These are phyloP conservation scores for Auriscalpium orientale DNA, from an alignment of 768 basidiomycete species.

Conservation along the genomic window DNA sequence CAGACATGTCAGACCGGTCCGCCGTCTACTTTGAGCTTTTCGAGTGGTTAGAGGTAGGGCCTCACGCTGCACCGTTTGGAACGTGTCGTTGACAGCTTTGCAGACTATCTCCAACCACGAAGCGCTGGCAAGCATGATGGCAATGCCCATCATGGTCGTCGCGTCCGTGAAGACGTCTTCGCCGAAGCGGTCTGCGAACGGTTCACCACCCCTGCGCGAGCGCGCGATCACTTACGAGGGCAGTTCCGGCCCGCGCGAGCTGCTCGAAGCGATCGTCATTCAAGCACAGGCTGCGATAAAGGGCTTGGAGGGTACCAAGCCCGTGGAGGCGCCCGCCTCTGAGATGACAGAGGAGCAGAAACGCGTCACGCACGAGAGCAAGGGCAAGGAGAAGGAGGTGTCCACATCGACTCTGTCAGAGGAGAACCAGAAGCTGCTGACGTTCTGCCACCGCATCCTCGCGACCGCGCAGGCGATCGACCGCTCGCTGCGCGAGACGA, in stretches of 20 bases:
- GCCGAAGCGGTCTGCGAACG: conserved; percentile 42
- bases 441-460: conserved; percentile 83
- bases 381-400: conserved; percentile 60
- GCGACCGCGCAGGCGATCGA: conserved; percentile 81
- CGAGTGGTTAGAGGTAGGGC: conserved; percentile 80
- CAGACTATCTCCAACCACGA: conserved; percentile 93
- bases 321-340: conserved; percentile 35
- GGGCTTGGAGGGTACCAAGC: conserved; percentile 64
- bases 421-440: conserved; percentile 70
- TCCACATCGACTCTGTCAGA: conserved; percentile 40
- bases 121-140: conserved; percentile 91
- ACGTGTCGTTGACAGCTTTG: background rate
- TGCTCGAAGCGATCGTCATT: conserved; percentile 85
- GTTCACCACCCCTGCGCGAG: conserved; percentile 56
- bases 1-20: conserved; percentile 88
- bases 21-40: conserved; percentile 84
- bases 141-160: conserved; percentile 92
- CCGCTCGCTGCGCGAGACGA: conserved; percentile 78
- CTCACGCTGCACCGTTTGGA: background rate
- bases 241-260: conserved; percentile 81
- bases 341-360: conserved; percentile 88
- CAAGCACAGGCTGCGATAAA: conserved; percentile 91
- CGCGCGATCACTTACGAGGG: conserved; percentile 86
- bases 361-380: conserved; percentile 63
- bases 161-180: conserved; percentile 57